A percentile compares a stretch with the other conserved stretches of the same genome.
phyloP scores from a whole-genome alignment of 2,329 filamentous ascomycete species.

The Fusarium marasasianum region DNA sequence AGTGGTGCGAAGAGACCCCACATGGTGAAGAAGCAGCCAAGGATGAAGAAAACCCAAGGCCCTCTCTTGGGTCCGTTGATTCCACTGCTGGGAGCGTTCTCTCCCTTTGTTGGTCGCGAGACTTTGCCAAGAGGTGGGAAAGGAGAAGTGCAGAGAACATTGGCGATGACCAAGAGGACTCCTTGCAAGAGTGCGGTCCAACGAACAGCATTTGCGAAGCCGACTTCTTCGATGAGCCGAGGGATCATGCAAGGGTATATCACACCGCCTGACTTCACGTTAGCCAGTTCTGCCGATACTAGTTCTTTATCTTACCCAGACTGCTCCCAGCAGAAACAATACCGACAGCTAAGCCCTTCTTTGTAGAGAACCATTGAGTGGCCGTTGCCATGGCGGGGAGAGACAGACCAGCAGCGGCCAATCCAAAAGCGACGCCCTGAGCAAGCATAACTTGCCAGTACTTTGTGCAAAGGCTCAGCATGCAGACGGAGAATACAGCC shows the following conservation, averaged over 20 bases:
- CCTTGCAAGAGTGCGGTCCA: background rate
- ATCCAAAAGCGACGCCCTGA: background rate
- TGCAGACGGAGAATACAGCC: background rate
- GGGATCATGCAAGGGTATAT: background rate
- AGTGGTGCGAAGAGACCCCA: background rate
- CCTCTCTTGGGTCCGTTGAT: background rate
- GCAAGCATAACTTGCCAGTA: constrained; percentile 1
- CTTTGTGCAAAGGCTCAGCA: background rate
- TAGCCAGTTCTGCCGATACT: background rate
- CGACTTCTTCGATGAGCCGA: background rate
- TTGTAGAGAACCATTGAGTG: background rate
- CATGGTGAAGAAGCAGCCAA: constrained; percentile 1
- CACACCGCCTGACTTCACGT: background rate
- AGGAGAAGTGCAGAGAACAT: background rate
- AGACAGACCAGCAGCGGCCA: background rate
- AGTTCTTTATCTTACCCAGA: background rate
- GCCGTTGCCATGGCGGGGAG: background rate
- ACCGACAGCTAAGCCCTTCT: background rate
- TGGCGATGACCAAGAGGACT: background rate
- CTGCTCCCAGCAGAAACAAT: background rate
- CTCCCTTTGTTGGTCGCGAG: background rate
- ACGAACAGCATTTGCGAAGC: background rate
- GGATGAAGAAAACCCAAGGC: background rate
- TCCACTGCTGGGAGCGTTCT: background rate
- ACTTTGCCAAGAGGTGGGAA: background rate